Conservation (phyloP, 2,329 filamentous ascomycete genomes). For the Zymoseptoria brevis region DNA sequence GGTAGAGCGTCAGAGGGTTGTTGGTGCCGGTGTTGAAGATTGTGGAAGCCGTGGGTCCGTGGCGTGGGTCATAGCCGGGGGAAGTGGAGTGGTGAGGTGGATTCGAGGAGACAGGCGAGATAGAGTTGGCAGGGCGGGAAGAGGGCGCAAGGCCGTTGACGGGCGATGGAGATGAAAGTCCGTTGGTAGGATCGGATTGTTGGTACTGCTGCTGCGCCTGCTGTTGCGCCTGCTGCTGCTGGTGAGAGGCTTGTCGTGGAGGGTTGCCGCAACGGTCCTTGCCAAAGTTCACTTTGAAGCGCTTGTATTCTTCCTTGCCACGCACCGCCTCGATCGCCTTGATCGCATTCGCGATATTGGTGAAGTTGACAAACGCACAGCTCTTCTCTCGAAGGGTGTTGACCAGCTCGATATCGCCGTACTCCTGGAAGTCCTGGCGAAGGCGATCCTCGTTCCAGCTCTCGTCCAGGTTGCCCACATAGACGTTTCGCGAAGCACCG, state of each 20-base stretch:
- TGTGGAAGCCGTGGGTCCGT: slow-evolving; percentile 59
- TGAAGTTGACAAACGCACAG: slow-evolving; percentile 99
- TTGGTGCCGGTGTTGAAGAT: slow-evolving; percentile 71
- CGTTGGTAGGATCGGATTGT: slow-evolving; percentile 47
- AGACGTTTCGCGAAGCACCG: slow-evolving; percentile 95
- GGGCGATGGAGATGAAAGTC: slow-evolving; percentile 48
- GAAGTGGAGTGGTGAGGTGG: slow-evolving; percentile 30
- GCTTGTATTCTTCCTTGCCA: slow-evolving; percentile 89
- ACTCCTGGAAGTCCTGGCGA: slow-evolving; percentile 93
- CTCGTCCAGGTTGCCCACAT: slow-evolving; percentile 95
- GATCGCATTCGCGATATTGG: slow-evolving; percentile 98
- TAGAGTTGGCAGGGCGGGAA: slow-evolving; percentile 47
- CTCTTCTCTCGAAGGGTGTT: slow-evolving; percentile 97
- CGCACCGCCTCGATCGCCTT: slow-evolving; percentile 97
- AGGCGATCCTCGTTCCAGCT: slow-evolving; percentile 94
- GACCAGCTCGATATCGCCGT: slow-evolving; percentile 93
- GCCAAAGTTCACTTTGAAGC: slow-evolving; percentile 99
- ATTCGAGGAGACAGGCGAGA: slow-evolving; percentile 52
- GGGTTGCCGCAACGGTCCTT: slow-evolving; percentile 97
- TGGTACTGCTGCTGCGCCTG: slow-evolving; percentile 58
- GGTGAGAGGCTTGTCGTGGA: slow-evolving; percentile 69
- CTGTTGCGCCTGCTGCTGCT: slow-evolving; percentile 50
- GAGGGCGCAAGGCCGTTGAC: slow-evolving; percentile 51
- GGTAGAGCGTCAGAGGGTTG: slow-evolving; percentile 89
- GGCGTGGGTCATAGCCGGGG: slow-evolving; percentile 53